Evolutionary conservation across 1,284 basidiomycete genomes (phyloP), one percentile per base, ranked within the genome.

Genomic region (Stereum hirsutum): DNA sequence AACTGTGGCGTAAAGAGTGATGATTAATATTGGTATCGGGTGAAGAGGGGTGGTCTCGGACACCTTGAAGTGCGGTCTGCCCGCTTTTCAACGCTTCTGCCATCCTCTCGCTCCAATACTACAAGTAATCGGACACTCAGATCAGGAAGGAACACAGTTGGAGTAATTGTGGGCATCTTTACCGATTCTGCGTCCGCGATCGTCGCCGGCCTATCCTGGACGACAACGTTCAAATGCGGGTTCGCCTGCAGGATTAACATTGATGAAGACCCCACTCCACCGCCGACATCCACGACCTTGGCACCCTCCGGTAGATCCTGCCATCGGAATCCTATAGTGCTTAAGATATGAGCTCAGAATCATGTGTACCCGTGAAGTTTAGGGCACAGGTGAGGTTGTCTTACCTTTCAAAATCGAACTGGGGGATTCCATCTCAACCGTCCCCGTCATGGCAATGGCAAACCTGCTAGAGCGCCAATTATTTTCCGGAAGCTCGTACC

Each of bases 401-500:
- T 17, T 35, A 53, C 55, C 54, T 3, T 43, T 46, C 4, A 57
- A 41, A 14, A 59, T 51, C 10, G 49, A 48, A 23, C 53, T 51
- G 15, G 52, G 45, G 6, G 50, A 48, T 21, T 55, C 51, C 48
- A 51, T 50, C 35, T 53, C 48, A 24, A 50, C 49, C 34, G 52
- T 51, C 5, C 54, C 58, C 0, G 47, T 49, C 55, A 59, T 59
- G 10, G 44, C 56, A 27, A 54, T 48, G 5, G 48, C 53, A 41
- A 58, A 59, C 1, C 55, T 46, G 25, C 46, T 41, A 17, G 54
- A 38, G 14, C 55, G 46, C 6, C 17, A 36, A 14, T 42, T 39
- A 43, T 61, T 55, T 37, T 50, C 54, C 2, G 55, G 54, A 7
- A 49, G 48, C 40, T 54, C 56, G 27, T 55, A 48, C 53, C 54